Evolutionary conservation across 2,329 filamentous ascomycete species (phyloP).

Genomic region (Geosmithia putterillii): DNA sequence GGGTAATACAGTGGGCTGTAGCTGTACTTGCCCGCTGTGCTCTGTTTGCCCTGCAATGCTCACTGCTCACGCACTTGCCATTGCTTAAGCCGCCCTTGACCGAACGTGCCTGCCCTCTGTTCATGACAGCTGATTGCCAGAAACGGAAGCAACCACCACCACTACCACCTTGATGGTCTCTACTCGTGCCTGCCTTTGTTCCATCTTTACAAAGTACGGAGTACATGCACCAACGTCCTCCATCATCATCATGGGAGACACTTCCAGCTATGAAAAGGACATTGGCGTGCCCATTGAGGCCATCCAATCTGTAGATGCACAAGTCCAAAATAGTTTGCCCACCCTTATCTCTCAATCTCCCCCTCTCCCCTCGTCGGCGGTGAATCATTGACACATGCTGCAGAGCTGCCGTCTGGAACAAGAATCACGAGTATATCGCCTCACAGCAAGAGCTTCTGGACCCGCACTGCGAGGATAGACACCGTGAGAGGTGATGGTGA

Average conservation of each 20-base stretch:
- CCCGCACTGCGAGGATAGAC: constrained; percentile 1
- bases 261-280: background rate
- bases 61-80: too few relatives aligned
- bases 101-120: background rate
- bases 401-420: background rate
- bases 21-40: too few relatives aligned
- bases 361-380: background rate
- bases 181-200: background rate
- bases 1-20: too few relatives aligned
- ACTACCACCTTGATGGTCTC: background rate
- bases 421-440: background rate
- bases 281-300: background rate
- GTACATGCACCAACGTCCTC: too few relatives aligned
- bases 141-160: background rate
- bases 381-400: background rate
- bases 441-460: constrained; percentile 3
- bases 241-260: background rate
- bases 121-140: background rate
- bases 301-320: background rate
- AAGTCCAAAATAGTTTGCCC: constrained; percentile 1
- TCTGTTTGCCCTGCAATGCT: too few relatives aligned
- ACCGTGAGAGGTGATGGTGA: background rate
- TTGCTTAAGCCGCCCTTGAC: background rate
- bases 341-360: background rate
- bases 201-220: background rate